These are phyloP conservation scores for Coemansia sp. DNA, from an alignment of 192 early-diverging fungal species.

Conservation along the genomic window DNA sequence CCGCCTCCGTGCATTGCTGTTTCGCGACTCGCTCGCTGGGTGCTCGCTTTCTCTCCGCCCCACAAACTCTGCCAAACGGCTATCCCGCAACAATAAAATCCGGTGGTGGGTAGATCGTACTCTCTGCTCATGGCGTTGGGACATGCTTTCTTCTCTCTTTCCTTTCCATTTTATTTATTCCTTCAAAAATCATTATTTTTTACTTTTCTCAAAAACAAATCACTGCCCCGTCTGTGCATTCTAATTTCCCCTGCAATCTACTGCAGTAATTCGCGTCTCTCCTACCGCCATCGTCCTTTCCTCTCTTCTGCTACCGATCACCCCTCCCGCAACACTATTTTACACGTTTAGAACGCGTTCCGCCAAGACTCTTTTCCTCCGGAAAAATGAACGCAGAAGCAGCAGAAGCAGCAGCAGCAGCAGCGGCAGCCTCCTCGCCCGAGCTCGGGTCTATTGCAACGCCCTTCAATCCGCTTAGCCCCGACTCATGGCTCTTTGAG, in stretches of 20 bases:
- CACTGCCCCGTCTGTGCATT: background rate
- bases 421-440: conserved; percentile 5
- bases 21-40: too few species aligned
- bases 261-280: conserved; percentile 11
- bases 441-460: conserved; percentile 3
- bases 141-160: background rate
- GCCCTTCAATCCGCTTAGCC: conserved; percentile 32
- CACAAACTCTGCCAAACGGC: too few species aligned
- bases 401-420: conserved; percentile 20
- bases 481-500: conserved; percentile 45
- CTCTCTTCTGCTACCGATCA: background rate
- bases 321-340: background rate
- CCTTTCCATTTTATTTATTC: background rate
- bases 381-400: conserved; percentile 9
- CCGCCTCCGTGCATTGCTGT: too few species aligned
- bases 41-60: too few species aligned
- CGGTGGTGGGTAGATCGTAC: too few species aligned
- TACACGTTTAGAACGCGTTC: background rate
- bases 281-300: background rate
- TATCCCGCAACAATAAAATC: too few species aligned
- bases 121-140: too few species aligned
- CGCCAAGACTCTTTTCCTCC: background rate
- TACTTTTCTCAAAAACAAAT: background rate
- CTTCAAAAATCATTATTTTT: background rate
- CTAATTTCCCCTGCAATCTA: conserved; percentile 5